Base-by-base conservation (phyloP, 148 eudicot species). In the Rhododendron griersonianum region DNA sequence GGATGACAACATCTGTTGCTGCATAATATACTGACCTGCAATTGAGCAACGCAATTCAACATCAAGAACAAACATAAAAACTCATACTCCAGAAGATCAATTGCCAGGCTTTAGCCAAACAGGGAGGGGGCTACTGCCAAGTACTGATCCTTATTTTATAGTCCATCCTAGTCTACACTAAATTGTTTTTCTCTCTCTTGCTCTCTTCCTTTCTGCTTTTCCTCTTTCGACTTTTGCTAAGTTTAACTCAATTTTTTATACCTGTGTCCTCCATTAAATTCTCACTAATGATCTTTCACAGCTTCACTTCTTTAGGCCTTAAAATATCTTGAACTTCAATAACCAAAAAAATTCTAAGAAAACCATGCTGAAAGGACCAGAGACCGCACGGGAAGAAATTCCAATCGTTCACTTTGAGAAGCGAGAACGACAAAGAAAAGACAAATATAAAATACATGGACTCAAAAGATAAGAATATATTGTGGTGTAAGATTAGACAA, bases 1-100 rank as follows among this genome's bases (percentile, higher is more conserved):
- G 94, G 85, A 98, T 98, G 89, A 94, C 95, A 71, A 91, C 96
- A 92, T 98, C 98, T 85, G 98, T 95, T 73, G 99, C 99, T 45
- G 99, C 98, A 93, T 94, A 95, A 91, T 95, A 98, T 87, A 95
- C 94, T 87, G 99, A 98, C 98, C 99, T 98, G 88, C 90, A 95
- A 87, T 92, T 81, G 85, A 82, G 87, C 78, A 90, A 89, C 71
- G 71, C 53, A 81, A 84, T 81, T 89, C 75, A 88, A 85, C 71
- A 81, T 83, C 84, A 80, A 78, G 59, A 84, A 51, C n/a, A 47
- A 74, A 50, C 28, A 23, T 85, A 53, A 13, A 65, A 51, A 45
- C 23, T 78, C 35, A 41, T 86, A 81, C 57, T 39, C 3, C 81
- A 86, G 44, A 45, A 1, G 35, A 65, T 41, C 41, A 85, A 73